These are phyloP conservation scores for Rutstroemia sp. DNA, from an alignment of 2,329 filamentous ascomycete species.

Conservation along the genomic window DNA sequence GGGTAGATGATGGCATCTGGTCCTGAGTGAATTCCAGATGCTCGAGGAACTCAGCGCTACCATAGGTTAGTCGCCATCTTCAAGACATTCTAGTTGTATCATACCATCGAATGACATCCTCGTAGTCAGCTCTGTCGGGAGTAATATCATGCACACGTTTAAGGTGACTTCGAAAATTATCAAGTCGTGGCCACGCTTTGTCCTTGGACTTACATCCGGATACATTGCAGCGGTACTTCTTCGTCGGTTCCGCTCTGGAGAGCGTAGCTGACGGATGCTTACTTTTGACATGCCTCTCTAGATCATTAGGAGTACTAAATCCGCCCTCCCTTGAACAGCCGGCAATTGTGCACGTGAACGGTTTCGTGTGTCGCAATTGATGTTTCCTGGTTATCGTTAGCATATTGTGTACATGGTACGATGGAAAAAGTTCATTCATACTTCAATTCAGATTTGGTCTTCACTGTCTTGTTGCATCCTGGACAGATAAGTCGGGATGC, in stretches of 20 bases:
- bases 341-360: slow-evolving; percentile 51
- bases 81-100: neutral
- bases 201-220: slow-evolving; percentile 47
- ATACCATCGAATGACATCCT: slow-evolving; percentile 41
- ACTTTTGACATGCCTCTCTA: slow-evolving; percentile 69
- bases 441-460: slow-evolving; percentile 50
- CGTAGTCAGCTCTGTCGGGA: slow-evolving; percentile 31
- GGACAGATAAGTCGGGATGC: slow-evolving; percentile 29
- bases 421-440: slow-evolving; percentile 29
- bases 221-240: slow-evolving; percentile 53
- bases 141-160: slow-evolving; percentile 51
- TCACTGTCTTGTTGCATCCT: slow-evolving; percentile 36
- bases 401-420: slow-evolving; percentile 11
- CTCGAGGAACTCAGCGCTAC: slow-evolving; percentile 20
- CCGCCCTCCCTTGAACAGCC: slow-evolving; percentile 55
- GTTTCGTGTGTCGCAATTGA: slow-evolving; percentile 59
- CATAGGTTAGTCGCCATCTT: neutral
- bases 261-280: slow-evolving; percentile 50
- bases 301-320: slow-evolving; percentile 75
- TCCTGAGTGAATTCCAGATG: slow-evolving; percentile 8
- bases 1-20: slow-evolving; percentile 9
- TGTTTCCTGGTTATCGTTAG: slow-evolving; percentile 57
- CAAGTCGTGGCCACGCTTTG: slow-evolving; percentile 72
- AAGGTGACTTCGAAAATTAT: slow-evolving; percentile 83
- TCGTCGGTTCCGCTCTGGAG: slow-evolving; percentile 36